Base-by-base conservation (phyloP, 768 basidiomycete species). In the Boletales sp. region DNA sequence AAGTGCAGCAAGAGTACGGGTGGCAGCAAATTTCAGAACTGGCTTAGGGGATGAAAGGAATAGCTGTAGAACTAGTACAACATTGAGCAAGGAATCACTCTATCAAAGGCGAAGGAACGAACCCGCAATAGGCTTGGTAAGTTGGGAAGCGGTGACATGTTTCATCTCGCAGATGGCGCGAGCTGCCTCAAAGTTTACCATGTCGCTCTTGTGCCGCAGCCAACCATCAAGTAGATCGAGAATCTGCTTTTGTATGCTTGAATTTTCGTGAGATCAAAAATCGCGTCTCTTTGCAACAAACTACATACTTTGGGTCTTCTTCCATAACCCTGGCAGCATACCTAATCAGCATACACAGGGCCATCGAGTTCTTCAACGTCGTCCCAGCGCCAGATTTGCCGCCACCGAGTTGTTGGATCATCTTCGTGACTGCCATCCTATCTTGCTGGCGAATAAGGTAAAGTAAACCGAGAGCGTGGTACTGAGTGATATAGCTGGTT, bases 261-360 rank as follows among this genome's bases (percentile, higher is more conserved):
- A 25, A 17, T 25, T 4, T 13, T 1, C 15, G 8, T 48, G 15
- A 48, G 41, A 43, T 51, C 36, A 32, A 8, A 32, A 25, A 2
- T 15, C 37, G 42, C 17, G 12, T 34, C 13, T 17, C n/a, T 7
- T 21, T 19, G 9, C 30, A 12, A 50, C 42, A n/a, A 18, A 49
- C 48, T 28, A 56, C 90, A 56, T 68, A 98, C 96, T 98, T 98
- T 11, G 91, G 88, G 69, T 99, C 96, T 57, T 99, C 96, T 59
- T 98, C 95, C 81, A 94, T 93, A 43, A 97, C 91, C 71, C 97
- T 98, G n/a, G 94, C 86, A 12, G 95, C 94, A 71, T 93, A 97
- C 25, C 95, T 85, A 67, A 98, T 95, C 57, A 99, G 78, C 94
- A 99, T 96, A 70, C 94, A 98, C 32, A 98, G 75, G 5, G 96